These are phyloP conservation scores for Candida khao-thaluensis DNA, from an alignment of 805 yeast genomes.

Conservation along the genomic window DNA sequence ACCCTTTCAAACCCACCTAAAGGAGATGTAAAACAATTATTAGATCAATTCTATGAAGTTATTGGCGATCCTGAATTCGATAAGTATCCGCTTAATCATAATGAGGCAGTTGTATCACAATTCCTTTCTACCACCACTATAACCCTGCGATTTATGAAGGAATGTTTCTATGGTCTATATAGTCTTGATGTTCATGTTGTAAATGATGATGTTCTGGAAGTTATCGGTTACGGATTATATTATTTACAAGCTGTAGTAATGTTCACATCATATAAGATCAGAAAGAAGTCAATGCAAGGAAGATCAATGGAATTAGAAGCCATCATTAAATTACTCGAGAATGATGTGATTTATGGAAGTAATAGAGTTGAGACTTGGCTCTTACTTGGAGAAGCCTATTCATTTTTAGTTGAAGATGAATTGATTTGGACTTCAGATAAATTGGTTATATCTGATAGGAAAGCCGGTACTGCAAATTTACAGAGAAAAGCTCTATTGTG, in stretches of 20 bases:
- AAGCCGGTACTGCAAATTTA: slow-evolving; percentile 54
- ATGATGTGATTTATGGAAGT: slow-evolving; percentile 67
- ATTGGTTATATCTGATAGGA: slow-evolving; percentile 60
- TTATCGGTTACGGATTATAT: slow-evolving; percentile 57
- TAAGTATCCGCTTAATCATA: slow-evolving; percentile 35
- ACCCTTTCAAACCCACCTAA: slow-evolving; percentile 61
- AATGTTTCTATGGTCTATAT: slow-evolving; percentile 52
- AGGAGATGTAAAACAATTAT: slow-evolving; percentile 66
- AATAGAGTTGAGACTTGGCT: slow-evolving; percentile 84
- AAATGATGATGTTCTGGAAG: slow-evolving; percentile 20
- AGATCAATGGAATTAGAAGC: slow-evolving; percentile 77
- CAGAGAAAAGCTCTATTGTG: slow-evolving; percentile 74
- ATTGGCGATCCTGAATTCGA: slow-evolving; percentile 63
- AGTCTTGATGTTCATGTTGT: slow-evolving; percentile 28
- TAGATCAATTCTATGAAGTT: slow-evolving; percentile 70
- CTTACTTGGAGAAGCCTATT: slow-evolving; percentile 74
- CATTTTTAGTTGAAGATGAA: slow-evolving; percentile 82
- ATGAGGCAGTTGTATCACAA: slow-evolving; percentile 36
- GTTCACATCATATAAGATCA: slow-evolving; percentile 62
- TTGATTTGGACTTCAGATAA: slow-evolving; percentile 91
- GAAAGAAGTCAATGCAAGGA: slow-evolving; percentile 78
- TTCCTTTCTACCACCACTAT: slow-evolving; percentile 48
- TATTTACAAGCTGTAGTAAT: slow-evolving; percentile 67
- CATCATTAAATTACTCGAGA: slow-evolving; percentile 61
- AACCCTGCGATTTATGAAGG: slow-evolving; percentile 44